Base-by-base conservation (phyloP, 352 stramenopile genomes). In the Phytopythium oedochilum region DNA sequence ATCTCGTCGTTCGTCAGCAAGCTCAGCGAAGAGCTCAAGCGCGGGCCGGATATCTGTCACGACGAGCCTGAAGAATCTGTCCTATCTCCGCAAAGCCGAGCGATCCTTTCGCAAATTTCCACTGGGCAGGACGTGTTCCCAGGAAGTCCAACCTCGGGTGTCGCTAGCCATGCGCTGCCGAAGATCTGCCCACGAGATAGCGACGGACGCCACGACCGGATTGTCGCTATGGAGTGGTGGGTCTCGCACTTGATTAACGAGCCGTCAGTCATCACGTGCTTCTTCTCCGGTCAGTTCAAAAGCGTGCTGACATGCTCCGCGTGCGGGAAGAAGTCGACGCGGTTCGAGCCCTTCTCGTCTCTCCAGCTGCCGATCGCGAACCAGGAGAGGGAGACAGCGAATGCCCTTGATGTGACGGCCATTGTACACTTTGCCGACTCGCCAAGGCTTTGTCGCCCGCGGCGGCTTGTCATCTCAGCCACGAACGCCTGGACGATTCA, bases 271-370 rank as follows among this genome's bases (percentile, higher is more conserved):
- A 86, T 99, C 46, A 96, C 97, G 2, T 87, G 89, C 18, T 73
- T 99, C 1, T 99, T 99, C 59, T 94, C 80, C 15, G 97, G 97
- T 0, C 97, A 99, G 70, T 99, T 98, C 71, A 98, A 98, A 68
- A 97, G 86, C 59, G 71, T 92, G 15, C 63, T 98, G 14, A 89
- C 72, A 17, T 99, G 97, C 59, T 68, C 73, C 26, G 64, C 53
- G 1, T 99, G 97, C 70, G 83, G 78, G 7, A 89, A 96, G 44
- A 78, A 66, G 11, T 92, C 75, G 5, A 69, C 80, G 14, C 75
- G 86, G 5, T 97, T 95, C 55, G 91, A 97, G 29, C 78, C 86
- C 3, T 97, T 96, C 56, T 92, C 78, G n/a, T 87, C 78, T 12
- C 57, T 94, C 8, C 72, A 88, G 42, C 57, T 92, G 18, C 81